Conservation (phyloP, 73 alveolate genomes). For the Paramecium caudatum region DNA sequence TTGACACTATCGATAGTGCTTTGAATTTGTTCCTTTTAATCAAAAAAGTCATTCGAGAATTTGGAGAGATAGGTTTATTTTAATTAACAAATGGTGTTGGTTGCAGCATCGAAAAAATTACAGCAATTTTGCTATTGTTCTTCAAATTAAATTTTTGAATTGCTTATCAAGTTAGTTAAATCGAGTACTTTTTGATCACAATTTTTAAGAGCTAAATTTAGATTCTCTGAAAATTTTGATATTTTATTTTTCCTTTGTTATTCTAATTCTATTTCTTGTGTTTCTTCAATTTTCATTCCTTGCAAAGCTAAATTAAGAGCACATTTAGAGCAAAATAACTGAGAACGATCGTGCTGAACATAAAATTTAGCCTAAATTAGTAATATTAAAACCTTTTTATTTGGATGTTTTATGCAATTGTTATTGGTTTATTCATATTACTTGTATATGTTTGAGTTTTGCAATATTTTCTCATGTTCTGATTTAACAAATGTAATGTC, state of each 20-base stretch:
- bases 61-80: constrained; percentile 39
- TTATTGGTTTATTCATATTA: neutral
- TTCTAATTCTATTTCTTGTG: constrained; percentile 9
- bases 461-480: constrained; percentile 4
- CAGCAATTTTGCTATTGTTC: neutral
- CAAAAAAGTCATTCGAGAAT: neutral
- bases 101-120: constrained; percentile 32
- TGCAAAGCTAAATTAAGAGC: constrained; percentile 38
- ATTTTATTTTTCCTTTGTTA: neutral
- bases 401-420: constrained; percentile 50
- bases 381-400: neutral
- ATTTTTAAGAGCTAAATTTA: neutral
- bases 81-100: constrained; percentile 25
- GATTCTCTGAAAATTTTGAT: neutral
- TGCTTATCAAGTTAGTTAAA: neutral
- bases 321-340: constrained; percentile 64
- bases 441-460: constrained; percentile 56
- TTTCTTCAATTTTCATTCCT: constrained; percentile 65
- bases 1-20: neutral
- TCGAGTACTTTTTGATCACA: neutral
- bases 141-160: neutral
- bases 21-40: neutral
- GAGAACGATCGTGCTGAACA: neutral
- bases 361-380: constrained; percentile 53
- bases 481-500: constrained; percentile 6